These are phyloP conservation scores for Favolaschia claudopus DNA, from an alignment of 768 basidiomycete genomes.

Conservation along the genomic window DNA sequence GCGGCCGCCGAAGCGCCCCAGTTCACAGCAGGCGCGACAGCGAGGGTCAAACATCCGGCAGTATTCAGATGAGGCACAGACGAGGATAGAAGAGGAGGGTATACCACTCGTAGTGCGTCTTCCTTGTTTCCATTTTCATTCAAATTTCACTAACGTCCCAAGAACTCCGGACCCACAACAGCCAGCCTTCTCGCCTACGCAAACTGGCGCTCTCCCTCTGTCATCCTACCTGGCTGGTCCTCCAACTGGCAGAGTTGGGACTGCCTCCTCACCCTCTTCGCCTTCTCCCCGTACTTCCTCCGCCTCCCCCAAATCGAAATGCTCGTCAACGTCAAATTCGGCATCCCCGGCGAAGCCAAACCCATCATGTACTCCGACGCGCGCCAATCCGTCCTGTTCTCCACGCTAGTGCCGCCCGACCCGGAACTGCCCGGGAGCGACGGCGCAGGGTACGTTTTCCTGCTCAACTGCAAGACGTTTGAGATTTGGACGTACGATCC, in stretches of 20 bases:
- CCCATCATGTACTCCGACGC: constrained; percentile 40
- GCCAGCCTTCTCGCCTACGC: constrained; percentile 26
- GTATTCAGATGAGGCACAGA: not conserved
- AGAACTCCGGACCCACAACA: constrained; percentile 19
- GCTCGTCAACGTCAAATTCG: constrained; percentile 41
- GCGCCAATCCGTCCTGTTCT: constrained; percentile 32
- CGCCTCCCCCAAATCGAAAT: constrained; percentile 45
- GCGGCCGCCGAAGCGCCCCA: no score
- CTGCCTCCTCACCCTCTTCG: constrained; percentile 41
- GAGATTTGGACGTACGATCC: constrained; percentile 12
- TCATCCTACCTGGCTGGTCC: constrained; percentile 39
- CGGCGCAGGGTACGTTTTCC: constrained; percentile 4
- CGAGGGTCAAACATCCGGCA: no score
- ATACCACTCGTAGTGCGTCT: not conserved
- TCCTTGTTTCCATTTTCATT: no score
- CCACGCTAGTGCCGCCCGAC: constrained; percentile 21
- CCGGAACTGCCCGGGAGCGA: no score
- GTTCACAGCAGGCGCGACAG: no score
- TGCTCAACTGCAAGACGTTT: constrained; percentile 22
- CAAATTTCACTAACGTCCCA: no score
- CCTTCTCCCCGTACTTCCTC: constrained; percentile 43
- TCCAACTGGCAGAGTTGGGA: constrained; percentile 38
- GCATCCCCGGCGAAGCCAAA: constrained; percentile 39
- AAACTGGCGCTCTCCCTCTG: constrained; percentile 34
- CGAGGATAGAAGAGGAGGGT: not conserved